Evolutionary conservation across 2,329 filamentous ascomycete genomes (phyloP), one percentile per base, ranked within the genome.

Genomic region (Dactylellina drechsleri): DNA sequence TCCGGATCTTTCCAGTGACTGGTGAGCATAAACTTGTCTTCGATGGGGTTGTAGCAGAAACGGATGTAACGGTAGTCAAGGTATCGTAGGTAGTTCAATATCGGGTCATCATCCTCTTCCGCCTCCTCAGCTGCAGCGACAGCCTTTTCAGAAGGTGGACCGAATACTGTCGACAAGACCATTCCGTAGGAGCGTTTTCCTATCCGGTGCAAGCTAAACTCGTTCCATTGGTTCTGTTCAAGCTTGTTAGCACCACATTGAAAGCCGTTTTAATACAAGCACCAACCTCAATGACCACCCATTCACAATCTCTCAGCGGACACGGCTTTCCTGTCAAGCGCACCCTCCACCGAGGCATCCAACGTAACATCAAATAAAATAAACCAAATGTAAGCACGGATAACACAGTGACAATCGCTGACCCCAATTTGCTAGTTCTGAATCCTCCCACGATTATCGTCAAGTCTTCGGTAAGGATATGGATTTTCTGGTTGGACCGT

Each of bases 391-490:
- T 93, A 4, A 89, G 80, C 15, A 90, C 79, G 79, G 93, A 98
- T 4, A 76, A 20, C 16, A 59, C 72, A 10, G 66, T 54, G 53
- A 76, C 1, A 5, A 96, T 82, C 7, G 85, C 79, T 79, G 89
- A 91, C 0, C 95, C 92, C 13, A 88, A 75, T 2, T 83, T 82
- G 77, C 90, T 94, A 2, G 93, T 97, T 58, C 86, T 88, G 82
- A 98, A 99, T 0, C 95, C 95, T 23, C 94, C 92, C 80, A 98
- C 89, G 28, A 93, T 94, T 79, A 97, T 93, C 0, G 93, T 97
- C 77, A 99, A 84, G 81, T 99, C 95, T 82, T 99, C 95, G 49
- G 92, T 96, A 71, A 89, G 85, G 82, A 99, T 93, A 82, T 97
- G 95, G 23, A 97, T 87, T 83, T 97, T 98, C 82, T 99, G 95